Evolutionary conservation across 768 basidiomycete genomes (phyloP), one percentile per base, ranked within the genome.

Genomic region (Kwoniella sp.): DNA sequence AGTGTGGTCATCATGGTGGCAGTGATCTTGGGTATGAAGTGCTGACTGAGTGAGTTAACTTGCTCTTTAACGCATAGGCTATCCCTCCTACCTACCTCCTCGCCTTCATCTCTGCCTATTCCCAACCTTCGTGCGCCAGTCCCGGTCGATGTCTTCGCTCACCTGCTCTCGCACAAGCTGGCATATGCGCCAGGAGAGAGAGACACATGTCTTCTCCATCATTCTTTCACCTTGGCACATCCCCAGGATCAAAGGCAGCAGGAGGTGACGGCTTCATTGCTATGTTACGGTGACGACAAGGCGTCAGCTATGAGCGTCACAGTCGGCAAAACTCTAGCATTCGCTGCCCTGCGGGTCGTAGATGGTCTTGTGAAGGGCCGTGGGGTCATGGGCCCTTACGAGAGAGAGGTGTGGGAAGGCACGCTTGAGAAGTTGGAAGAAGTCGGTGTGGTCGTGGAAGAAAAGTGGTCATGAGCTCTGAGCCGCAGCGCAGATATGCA

Each of bases 261-360:
- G 12, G 37, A 12, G 38, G 85, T 92, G 69, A 88, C 86, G 12
- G 90, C 90, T 8, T 85, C 86, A 25, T 78, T 93, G 15, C 82
- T 88, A 25, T 81, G 85, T 31, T 89, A 89, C 70, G 92, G 88
- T 1, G 85, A 83, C 22, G 67, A 82, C 1, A 57, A 67, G 4
- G 85, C 85, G 2, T 89, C 90, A 0, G 93, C 93, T 4, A 96
- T 96, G 93, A 86, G 92, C n/a, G 84, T 87, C 30, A 91, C 90
- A 2, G 93, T 96, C 20, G 93, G 93, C 3, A 81, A 93, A 51
- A 93, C 93, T 0, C 86, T 94, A 7, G 93, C 90, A 0, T 86
- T 93, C 73, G 92, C 92, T 1, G 87, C 92, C 1, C 77, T 90
- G 70, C 83, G 84, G 34, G 84, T 93, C 4, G 79, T 90, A 41